Percentiles rank a stretch among this genome's conserved stretches.
These are phyloP conservation scores for Phytophthora sp. DNA, from an alignment of 352 stramenopile genomes.

Conservation along the genomic window DNA sequence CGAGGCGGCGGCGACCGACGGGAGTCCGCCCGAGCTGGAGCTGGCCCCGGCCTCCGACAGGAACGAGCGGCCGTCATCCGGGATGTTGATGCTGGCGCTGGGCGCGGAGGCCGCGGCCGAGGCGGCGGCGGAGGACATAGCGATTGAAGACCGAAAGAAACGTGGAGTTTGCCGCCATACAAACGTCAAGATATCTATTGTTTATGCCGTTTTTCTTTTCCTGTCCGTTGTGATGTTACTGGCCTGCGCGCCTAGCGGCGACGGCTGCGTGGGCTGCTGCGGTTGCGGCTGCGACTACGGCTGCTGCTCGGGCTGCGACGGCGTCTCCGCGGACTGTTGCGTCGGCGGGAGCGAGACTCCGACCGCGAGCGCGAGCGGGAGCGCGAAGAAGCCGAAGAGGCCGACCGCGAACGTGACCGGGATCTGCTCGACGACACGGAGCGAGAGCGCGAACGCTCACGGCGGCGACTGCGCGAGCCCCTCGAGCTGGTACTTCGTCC, in stretches of 20 bases:
- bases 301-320: slow-evolving; percentile 38
- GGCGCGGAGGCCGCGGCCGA: slow-evolving; percentile 4
- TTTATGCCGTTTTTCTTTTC: no score
- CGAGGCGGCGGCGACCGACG: slow-evolving; percentile 7
- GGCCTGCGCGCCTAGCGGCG: slow-evolving; percentile 19
- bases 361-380: slow-evolving; percentile 46
- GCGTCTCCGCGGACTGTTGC: slow-evolving; percentile 26
- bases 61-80: slow-evolving; percentile 25
- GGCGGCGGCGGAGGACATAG: slow-evolving; percentile 7
- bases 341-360: slow-evolving; percentile 27
- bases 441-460: slow-evolving; percentile 29
- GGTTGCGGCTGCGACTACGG: slow-evolving; percentile 12
- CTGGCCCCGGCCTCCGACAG: slow-evolving; percentile 16
- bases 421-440: slow-evolving; percentile 27
- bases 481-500: slow-evolving; percentile 28
- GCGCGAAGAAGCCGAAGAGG: slow-evolving; percentile 28
- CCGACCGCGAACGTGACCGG: slow-evolving; percentile 30
- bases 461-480: slow-evolving; percentile 24
- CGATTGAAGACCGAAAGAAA: slow-evolving; percentile 17
- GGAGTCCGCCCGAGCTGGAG: slow-evolving; percentile 8
- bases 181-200: slow-evolving; percentile 17
- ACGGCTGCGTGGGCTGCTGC: slow-evolving; percentile 14
- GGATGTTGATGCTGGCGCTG: slow-evolving; percentile 34
- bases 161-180: not conserved
- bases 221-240: slow-evolving; percentile 9